A percentile compares a stretch with the other conserved stretches of the same genome.
Conservation (phyloP, 169 alveolate genomes). For the Theileria annulata region DNA sequence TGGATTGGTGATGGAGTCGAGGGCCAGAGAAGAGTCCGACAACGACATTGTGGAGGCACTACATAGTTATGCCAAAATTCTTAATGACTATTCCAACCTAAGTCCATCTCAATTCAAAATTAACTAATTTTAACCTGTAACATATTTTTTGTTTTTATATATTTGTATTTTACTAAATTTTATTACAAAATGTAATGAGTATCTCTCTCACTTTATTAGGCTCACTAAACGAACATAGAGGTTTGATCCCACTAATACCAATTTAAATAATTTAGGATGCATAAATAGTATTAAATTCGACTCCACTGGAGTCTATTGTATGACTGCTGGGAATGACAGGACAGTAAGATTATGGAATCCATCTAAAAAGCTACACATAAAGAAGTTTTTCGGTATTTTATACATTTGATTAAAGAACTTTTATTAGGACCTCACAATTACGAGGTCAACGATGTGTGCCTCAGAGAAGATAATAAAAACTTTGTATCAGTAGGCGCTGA, state of each 20-base stretch:
- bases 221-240: constrained; percentile 59
- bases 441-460: constrained; percentile 73
- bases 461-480: constrained; percentile 71
- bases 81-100: constrained; percentile 43
- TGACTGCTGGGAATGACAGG: constrained; percentile 79
- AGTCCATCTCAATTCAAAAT: not conserved
- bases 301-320: constrained; percentile 73
- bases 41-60: constrained; percentile 89
- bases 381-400: constrained; percentile 66
- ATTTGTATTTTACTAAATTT: not conserved
- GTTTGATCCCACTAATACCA: constrained; percentile 7
- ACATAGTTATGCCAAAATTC: constrained; percentile 82
- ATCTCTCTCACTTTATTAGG: constrained; percentile 8
- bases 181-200: constrained; percentile 3
- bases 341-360: constrained; percentile 81
- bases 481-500: constrained; percentile 83
- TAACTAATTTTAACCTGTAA: constrained; percentile 4
- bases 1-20: constrained; percentile 78
- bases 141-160: constrained; percentile 1
- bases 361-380: constrained; percentile 64
- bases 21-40: constrained; percentile 88
- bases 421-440: constrained; percentile 76
- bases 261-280: constrained; percentile 45
- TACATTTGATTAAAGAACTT: not conserved
- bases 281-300: constrained; percentile 70